Conservation (phyloP, 2,329 filamentous ascomycete species). For the Claviceps arundinis region DNA sequence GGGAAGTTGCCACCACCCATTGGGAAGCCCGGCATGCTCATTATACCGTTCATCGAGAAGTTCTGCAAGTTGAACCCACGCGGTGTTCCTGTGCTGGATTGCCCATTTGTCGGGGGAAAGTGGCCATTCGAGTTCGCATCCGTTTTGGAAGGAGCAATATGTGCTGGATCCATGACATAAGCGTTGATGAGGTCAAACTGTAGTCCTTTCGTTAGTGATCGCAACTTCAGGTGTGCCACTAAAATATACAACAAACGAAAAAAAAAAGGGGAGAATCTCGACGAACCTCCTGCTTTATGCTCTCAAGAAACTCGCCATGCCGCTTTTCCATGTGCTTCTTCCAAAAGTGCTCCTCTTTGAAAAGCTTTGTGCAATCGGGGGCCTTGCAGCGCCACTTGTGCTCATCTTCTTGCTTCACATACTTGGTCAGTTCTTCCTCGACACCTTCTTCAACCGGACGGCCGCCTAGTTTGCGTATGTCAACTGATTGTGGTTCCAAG, state of each 20-base stretch:
- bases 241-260: neutral
- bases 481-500: constrained; percentile 75
- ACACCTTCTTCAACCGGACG: constrained; percentile 75
- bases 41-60: constrained; percentile 46
- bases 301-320: constrained; percentile 75
- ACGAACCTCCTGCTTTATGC: constrained; percentile 64
- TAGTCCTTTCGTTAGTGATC: constrained; percentile 6
- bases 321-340: constrained; percentile 96
- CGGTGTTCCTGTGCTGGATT: constrained; percentile 69
- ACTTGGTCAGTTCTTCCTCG: constrained; percentile 73
- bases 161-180: constrained; percentile 86
- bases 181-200: constrained; percentile 83
- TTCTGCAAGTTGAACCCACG: constrained; percentile 80
- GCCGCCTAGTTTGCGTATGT: constrained; percentile 82
- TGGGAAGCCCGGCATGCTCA: constrained; percentile 48
- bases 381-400: constrained; percentile 95
- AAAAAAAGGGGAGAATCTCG: constrained; percentile 29
- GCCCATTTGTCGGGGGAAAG: constrained; percentile 69
- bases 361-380: constrained; percentile 88
- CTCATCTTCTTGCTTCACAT: constrained; percentile 94
- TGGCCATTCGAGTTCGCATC: constrained; percentile 94
- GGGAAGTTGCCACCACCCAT: constrained; percentile 33
- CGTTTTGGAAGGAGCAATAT: constrained; percentile 84
- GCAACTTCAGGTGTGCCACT: neutral
- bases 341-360: constrained; percentile 97